Conservation (phyloP, 169 alveolate species). For the Plasmodium cynomolgi region DNA sequence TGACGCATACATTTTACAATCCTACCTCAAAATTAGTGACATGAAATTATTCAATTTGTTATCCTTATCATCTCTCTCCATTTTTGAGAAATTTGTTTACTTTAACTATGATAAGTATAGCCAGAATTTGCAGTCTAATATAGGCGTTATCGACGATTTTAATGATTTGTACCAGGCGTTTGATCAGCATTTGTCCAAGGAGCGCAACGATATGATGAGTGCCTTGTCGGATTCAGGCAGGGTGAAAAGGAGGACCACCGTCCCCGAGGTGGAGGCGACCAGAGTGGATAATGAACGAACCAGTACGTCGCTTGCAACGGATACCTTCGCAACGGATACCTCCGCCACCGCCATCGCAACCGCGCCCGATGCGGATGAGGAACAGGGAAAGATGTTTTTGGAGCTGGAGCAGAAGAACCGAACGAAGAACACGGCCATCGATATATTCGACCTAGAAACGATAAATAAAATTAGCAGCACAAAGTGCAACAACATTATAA, state of each 20-base stretch:
- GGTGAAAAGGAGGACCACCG: not conserved
- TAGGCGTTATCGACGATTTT: constrained; percentile 19
- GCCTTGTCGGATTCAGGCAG: not conserved
- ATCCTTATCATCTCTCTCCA: constrained; percentile 54
- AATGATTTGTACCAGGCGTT: constrained; percentile 23
- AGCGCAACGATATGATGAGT: constrained; percentile 2
- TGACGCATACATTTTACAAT: constrained; percentile 63
- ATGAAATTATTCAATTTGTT: constrained; percentile 53
- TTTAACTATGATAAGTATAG: constrained; percentile 46
- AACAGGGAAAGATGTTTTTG: constrained; percentile 23
- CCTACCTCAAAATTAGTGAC: constrained; percentile 58
- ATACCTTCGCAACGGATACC: no score
- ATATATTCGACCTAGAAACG: constrained; percentile 53
- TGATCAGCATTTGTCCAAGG: constrained; percentile 32
- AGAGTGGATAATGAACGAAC: not conserved
- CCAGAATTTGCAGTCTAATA: constrained; percentile 9
- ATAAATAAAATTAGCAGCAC: constrained; percentile 50
- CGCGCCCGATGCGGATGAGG: not conserved
- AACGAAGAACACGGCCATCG: constrained; percentile 10
- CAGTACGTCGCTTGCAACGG: not conserved
- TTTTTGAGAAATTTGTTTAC: constrained; percentile 39
- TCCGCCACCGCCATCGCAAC: not conserved
- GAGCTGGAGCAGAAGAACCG: constrained; percentile 30
- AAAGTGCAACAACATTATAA: constrained; percentile 70
- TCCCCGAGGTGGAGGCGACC: not conserved